These are phyloP conservation scores for Picea mariana DNA, from an alignment of 83 land plant genomes.

Conservation along the genomic window DNA sequence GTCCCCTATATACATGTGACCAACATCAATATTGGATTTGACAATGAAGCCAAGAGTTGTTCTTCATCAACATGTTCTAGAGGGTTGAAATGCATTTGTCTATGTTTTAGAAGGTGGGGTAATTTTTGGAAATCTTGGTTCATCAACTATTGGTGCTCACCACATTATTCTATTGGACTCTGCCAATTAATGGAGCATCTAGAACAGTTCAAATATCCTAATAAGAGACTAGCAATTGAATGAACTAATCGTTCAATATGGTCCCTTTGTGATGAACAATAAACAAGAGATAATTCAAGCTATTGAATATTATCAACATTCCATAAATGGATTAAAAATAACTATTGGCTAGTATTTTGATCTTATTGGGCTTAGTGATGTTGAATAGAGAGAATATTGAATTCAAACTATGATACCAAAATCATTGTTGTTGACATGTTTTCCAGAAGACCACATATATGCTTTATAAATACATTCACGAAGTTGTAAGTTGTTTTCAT, in stretches of 20 bases:
- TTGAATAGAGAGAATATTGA: too few species aligned
- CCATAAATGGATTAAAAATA: constrained; percentile 81
- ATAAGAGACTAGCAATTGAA: constrained; percentile 81
- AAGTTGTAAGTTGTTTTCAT: too few species aligned
- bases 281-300: constrained; percentile 56
- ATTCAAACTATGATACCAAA: too few species aligned
- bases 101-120: constrained; percentile 82
- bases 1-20: constrained; percentile 80
- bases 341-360: constrained; percentile 49
- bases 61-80: constrained; percentile 70
- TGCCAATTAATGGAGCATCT: constrained; percentile 70
- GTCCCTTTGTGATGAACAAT: constrained; percentile 97
- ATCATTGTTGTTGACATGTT: too few species aligned
- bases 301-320: constrained; percentile 61
- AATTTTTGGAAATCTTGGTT: constrained; percentile 38
- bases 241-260: constrained; percentile 80
- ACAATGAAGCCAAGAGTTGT: constrained; percentile 68
- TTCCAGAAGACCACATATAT: too few species aligned
- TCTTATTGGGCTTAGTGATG: not conserved
- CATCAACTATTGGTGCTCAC: constrained; percentile 44
- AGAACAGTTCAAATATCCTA: constrained; percentile 65
- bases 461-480: too few species aligned
- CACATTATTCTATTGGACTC: constrained; percentile 54
- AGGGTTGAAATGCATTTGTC: constrained; percentile 79
- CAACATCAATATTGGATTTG: constrained; percentile 89